A percentile compares a stretch with the other conserved stretches of the same genome.
These are phyloP conservation scores for Rhododendron ferrugineum DNA, from an alignment of 148 eudicot genomes.

Conservation along the genomic window DNA sequence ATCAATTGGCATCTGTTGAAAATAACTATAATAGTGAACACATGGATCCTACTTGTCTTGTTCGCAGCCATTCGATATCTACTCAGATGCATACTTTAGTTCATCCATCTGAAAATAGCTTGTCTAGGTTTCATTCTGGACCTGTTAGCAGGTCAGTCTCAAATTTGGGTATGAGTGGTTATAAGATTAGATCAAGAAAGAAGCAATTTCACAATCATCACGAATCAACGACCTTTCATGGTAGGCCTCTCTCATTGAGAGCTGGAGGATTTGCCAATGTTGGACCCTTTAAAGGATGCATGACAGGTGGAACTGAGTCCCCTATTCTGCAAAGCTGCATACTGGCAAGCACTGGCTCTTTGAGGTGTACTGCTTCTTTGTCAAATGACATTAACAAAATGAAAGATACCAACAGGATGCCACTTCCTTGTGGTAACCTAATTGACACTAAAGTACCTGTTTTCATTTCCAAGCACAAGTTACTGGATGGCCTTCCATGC, in stretches of 20 bases:
- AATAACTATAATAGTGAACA: slow-evolving; percentile 23
- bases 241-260: slow-evolving; percentile 29
- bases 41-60: slow-evolving; percentile 26
- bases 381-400: slow-evolving; percentile 13
- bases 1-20: slow-evolving; percentile 26
- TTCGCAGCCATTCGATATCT: slow-evolving; percentile 54
- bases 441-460: slow-evolving; percentile 18
- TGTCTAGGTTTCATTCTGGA: slow-evolving; percentile 42
- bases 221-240: slow-evolving; percentile 23
- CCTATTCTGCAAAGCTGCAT: slow-evolving; percentile 49
- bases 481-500: slow-evolving; percentile 38
- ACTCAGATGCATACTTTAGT: slow-evolving; percentile 46
- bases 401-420: slow-evolving; percentile 10
- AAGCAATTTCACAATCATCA: slow-evolving; percentile 29
- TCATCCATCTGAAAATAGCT: slow-evolving; percentile 47
- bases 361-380: slow-evolving; percentile 22
- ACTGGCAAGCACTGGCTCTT: slow-evolving; percentile 28
- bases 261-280: slow-evolving; percentile 38
- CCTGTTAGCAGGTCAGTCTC: slow-evolving; percentile 62
- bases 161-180: slow-evolving; percentile 34
- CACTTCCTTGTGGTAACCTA: slow-evolving; percentile 12
- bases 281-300: slow-evolving; percentile 75
- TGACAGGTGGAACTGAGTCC: slow-evolving; percentile 48
- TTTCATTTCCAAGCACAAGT: slow-evolving; percentile 40
- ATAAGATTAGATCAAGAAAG: slow-evolving; percentile 36